Evolutionary conservation across 2,329 filamentous ascomycete genomes (phyloP).

Genomic region (Fusarium sp.): DNA sequence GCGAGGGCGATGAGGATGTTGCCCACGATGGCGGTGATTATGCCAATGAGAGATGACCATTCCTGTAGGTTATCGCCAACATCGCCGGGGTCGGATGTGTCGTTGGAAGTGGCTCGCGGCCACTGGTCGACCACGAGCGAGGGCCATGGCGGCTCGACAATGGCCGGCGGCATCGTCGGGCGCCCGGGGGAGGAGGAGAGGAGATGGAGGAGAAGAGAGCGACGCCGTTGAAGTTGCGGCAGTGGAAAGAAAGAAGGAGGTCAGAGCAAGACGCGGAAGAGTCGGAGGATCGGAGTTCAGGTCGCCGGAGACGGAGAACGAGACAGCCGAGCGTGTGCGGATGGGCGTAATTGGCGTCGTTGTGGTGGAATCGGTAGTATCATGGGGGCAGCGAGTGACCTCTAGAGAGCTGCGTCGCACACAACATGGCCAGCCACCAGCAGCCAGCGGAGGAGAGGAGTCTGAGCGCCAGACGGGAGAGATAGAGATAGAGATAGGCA

Average conservation of each 20-base stretch:
- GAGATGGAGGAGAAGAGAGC: slow-evolving; percentile 25
- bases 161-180: slow-evolving; percentile 43
- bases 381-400: slow-evolving; percentile 42
- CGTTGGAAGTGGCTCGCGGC: slow-evolving; percentile 24
- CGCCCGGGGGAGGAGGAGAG: slow-evolving; percentile 28
- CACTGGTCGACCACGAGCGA: slow-evolving; percentile 31
- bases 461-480: background rate
- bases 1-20: slow-evolving; percentile 96
- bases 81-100: slow-evolving; percentile 44
- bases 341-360: slow-evolving; percentile 26
- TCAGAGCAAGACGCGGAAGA: slow-evolving; percentile 7
- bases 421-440: slow-evolving; percentile 42
- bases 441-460: background rate
- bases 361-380: slow-evolving; percentile 31
- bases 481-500: slow-evolving; percentile 1
- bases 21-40: slow-evolving; percentile 89
- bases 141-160: slow-evolving; percentile 41
- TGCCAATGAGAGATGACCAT: slow-evolving; percentile 96
- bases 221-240: slow-evolving; percentile 14
- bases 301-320: slow-evolving; percentile 17
- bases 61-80: slow-evolving; percentile 66
- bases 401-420: slow-evolving; percentile 29
- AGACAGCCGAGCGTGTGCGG: slow-evolving; percentile 26
- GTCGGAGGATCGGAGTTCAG: slow-evolving; percentile 14
- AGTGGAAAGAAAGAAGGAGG: slow-evolving; percentile 8